These are phyloP conservation scores for Ustilaginoidea virens DNA, from an alignment of 2,329 filamentous ascomycete genomes.

Conservation along the genomic window DNA sequence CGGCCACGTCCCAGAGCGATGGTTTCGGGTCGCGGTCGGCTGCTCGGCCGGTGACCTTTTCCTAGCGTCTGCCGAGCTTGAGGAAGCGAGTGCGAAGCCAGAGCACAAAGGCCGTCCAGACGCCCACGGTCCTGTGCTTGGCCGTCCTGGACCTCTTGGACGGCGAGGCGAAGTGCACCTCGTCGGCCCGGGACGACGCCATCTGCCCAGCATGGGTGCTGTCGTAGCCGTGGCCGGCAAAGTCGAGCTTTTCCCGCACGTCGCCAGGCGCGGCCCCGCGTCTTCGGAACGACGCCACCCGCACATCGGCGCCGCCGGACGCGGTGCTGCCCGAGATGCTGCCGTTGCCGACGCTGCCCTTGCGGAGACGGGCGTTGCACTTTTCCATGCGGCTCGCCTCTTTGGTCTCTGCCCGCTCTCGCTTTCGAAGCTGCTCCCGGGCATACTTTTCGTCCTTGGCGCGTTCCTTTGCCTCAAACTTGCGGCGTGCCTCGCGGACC, in stretches of 20 bases:
- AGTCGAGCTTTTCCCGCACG: constrained; percentile 28
- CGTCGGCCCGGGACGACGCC: constrained; percentile 19
- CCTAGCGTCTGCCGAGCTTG: constrained; percentile 24
- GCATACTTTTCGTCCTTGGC: constrained; percentile 48
- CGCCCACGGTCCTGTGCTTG: constrained; percentile 44
- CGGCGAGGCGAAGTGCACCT: constrained; percentile 25
- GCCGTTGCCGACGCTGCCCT: constrained; percentile 17
- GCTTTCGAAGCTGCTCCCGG: constrained; percentile 39
- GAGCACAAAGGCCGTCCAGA: constrained; percentile 48
- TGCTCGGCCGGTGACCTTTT: constrained; percentile 8
- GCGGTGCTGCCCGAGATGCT: constrained; percentile 17
- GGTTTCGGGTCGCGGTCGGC: background rate
- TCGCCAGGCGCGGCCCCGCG: constrained; percentile 13
- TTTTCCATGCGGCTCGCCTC: constrained; percentile 37
- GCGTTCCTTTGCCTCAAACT: constrained; percentile 46
- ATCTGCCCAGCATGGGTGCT: constrained; percentile 17
- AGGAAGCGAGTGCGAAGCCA: constrained; percentile 43
- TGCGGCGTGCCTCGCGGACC: constrained; percentile 44
- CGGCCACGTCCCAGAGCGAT: constrained; percentile 1
- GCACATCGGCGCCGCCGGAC: constrained; percentile 15
- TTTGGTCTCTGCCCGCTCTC: constrained; percentile 42
- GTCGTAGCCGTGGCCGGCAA: constrained; percentile 20
- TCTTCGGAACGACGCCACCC: constrained; percentile 9
- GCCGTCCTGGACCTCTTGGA: constrained; percentile 28
- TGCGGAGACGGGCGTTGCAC: constrained; percentile 24